Base-by-base conservation (phyloP, 495 filamentous ascomycete genomes). In the Hyaloscypha hepaticicola region DNA sequence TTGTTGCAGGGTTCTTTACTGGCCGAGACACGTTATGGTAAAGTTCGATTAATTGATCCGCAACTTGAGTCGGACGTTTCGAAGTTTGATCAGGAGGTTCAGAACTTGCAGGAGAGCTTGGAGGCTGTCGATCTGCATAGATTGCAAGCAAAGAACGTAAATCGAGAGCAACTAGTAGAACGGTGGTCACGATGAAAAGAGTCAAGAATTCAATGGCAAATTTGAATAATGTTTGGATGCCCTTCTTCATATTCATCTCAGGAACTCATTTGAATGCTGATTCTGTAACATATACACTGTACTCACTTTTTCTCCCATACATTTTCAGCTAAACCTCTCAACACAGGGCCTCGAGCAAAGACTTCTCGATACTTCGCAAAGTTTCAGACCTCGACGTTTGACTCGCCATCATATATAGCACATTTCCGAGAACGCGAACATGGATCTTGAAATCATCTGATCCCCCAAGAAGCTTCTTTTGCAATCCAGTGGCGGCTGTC, bases 321-420 rank as follows among this genome's bases (percentile, higher is more conserved):
- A 16, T 45, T 16, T 16, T 45, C 19, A 16, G 4, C 38, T 45
- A 4, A 1, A 1, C 4, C 38, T 53, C 4, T 50, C 55, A 50
- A 58, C 1, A 29, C 27, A 62, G 48, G 4, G 27, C 51, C 7
- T 65, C 64, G 31, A 60, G 26, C 52, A 76, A 49, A 55, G 70
- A 22, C 9, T 22, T 63, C 68, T 87, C 81, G 53, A 89, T 76
- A 58, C 70, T 73, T n/a, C 61, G 66, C 16, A 89, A 55, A 3
- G 80, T 80, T 57, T 82, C 77, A 27, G 75, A 68, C 24, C 73
- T 80, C 1, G 84, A 83, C 1, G 80, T 89, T 70, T 88, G 80
- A 67, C 87, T 85, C 5, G 88, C 83, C 89, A 93, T 92, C 28
- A 92, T 66, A 74, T 93, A 93, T 3, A 92, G 73, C 21, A 91